phyloP scores from a whole-genome alignment of 1,284 basidiomycete species.

The Puccinia novopanici region DNA sequence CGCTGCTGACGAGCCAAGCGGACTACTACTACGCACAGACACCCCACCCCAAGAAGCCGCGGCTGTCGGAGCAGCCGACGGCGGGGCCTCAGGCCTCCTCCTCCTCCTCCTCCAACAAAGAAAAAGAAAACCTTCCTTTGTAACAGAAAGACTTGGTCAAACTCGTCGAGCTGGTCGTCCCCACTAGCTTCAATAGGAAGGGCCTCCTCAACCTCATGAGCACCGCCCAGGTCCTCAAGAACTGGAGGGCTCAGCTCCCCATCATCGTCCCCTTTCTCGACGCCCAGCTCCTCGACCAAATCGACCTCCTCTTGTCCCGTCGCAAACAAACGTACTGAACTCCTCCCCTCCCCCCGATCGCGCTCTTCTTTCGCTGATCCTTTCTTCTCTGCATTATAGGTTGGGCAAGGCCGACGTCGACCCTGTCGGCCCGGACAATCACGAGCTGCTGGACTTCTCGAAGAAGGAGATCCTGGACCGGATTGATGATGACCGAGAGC shows the following conservation, averaged over 20 bases:
- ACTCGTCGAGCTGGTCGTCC: constrained; percentile 25
- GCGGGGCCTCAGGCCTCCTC: neutral
- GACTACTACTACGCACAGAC: neutral
- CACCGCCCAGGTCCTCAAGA: constrained; percentile 27
- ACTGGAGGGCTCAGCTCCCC: constrained; percentile 26
- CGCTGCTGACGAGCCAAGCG: constrained; percentile 14
- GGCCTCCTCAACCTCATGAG: constrained; percentile 33
- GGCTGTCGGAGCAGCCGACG: neutral
- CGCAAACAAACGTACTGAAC: constrained; percentile 34
- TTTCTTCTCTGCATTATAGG: neutral
- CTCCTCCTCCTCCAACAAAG: constrained; percentile 11
- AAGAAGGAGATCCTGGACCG: constrained; percentile 54
- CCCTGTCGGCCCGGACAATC: too few species aligned
- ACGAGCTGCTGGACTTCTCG: constrained; percentile 40
- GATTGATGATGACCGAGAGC: constrained; percentile 56
- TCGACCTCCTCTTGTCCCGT: constrained; percentile 2
- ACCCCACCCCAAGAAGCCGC: neutral
- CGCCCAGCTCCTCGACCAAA: constrained; percentile 4
- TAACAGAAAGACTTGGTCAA: constrained; percentile 6
- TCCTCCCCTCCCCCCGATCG: too few species aligned
- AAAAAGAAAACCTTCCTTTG: too few species aligned
- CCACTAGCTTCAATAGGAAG: constrained; percentile 16
- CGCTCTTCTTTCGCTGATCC: neutral
- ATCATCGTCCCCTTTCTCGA: constrained; percentile 15
- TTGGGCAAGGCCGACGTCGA: constrained; percentile 15